Evolutionary conservation across 176 grass and related monocot species (phyloP).

Genomic region (Musa schizocarpa): DNA sequence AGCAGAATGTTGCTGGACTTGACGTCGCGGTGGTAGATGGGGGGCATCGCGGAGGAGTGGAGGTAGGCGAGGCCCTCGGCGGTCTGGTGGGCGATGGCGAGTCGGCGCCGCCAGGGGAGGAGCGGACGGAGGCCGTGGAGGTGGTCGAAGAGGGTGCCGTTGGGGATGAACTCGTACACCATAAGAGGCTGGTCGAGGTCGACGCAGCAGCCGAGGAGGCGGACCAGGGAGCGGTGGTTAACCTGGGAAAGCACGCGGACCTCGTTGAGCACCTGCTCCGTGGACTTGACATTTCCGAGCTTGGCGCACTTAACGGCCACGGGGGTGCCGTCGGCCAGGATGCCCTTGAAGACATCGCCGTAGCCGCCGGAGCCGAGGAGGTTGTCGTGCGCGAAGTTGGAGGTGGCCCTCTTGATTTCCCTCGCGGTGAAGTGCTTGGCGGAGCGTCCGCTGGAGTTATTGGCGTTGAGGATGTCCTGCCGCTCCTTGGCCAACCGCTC

Average conservation of each 20-base stretch:
- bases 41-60: constrained; percentile 50
- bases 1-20: constrained; percentile 90
- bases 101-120: constrained; percentile 44
- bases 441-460: constrained; percentile 46
- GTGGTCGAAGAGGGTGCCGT: constrained; percentile 62
- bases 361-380: constrained; percentile 69
- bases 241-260: constrained; percentile 77
- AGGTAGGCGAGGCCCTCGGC: constrained; percentile 67
- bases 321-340: constrained; percentile 42
- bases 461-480: constrained; percentile 64
- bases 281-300: constrained; percentile 81
- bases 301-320: constrained; percentile 84
- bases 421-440: constrained; percentile 59
- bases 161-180: constrained; percentile 84
- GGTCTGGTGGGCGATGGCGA: constrained; percentile 45
- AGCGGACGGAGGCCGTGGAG: constrained; percentile 26
- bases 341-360: constrained; percentile 69
- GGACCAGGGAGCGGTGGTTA: constrained; percentile 69
- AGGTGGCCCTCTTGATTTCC: constrained; percentile 52
- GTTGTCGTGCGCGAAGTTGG: constrained; percentile 52
- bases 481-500: constrained; percentile 52
- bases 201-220: constrained; percentile 65
- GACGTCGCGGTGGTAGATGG: constrained; percentile 82
- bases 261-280: constrained; percentile 76
- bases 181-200: constrained; percentile 57